Conservation (phyloP, 148 eudicot genomes). For the Pharnaceum exiguum region DNA sequence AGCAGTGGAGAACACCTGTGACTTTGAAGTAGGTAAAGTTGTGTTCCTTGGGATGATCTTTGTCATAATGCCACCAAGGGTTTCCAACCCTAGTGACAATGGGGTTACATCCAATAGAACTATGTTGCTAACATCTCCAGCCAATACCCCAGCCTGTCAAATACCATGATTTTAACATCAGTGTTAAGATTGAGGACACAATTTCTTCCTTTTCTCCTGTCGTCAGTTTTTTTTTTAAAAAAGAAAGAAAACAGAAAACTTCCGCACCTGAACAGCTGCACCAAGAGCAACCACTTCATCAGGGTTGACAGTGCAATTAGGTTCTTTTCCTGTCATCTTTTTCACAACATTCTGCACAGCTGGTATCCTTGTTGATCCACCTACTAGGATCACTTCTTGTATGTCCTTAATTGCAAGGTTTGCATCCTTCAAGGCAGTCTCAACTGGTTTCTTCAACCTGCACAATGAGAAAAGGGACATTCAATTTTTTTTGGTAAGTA, state of each 20-base stretch:
- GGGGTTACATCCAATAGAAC: slow-evolving; percentile 65
- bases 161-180: background rate
- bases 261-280: slow-evolving; percentile 68
- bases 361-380: slow-evolving; percentile 76
- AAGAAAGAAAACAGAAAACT: background rate
- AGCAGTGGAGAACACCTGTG: slow-evolving; percentile 74
- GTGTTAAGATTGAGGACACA: background rate
- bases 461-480: slow-evolving; percentile 3
- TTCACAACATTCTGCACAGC: slow-evolving; percentile 59
- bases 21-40: slow-evolving; percentile 58
- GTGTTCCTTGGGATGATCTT: slow-evolving; percentile 68
- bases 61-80: slow-evolving; percentile 68
- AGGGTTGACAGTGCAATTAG: slow-evolving; percentile 61
- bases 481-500: background rate
- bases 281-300: slow-evolving; percentile 84
- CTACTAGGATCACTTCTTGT: slow-evolving; percentile 74
- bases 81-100: slow-evolving; percentile 56
- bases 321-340: slow-evolving; percentile 58
- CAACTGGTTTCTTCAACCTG: slow-evolving; percentile 60
- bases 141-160: slow-evolving; percentile 60
- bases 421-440: slow-evolving; percentile 56
- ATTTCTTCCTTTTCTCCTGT: no score
- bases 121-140: slow-evolving; percentile 63
- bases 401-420: slow-evolving; percentile 49
- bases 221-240: no score